Evolutionary conservation across 768 basidiomycete species (phyloP), one percentile per base, ranked within the genome.

Genomic region (Gyrodon lividus): DNA sequence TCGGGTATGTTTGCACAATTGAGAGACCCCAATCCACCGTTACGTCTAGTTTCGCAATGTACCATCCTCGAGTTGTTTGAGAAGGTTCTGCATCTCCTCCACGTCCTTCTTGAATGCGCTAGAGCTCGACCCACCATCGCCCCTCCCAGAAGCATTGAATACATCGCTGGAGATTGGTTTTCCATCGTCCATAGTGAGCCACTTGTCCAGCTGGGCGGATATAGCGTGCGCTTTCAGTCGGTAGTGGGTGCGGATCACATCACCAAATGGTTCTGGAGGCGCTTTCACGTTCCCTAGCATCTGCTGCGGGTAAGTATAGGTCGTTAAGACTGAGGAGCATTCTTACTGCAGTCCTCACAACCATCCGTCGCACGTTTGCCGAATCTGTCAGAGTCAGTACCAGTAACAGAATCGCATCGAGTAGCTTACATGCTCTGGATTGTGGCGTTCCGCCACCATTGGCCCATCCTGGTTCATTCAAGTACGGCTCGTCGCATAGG

Each of bases 401-500:
- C 20, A 47, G 34, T 50, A n/a, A 22, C 0, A 43, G 35, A 6
- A 13, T 13, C 14, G 22, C 47, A 26, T 37, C 14, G 28, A 19
- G 38, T 20, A 20, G 68, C 82, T 69, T 68, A 93, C 91, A 94
- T 42, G 87, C 83, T 60, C 75, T 77, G 28, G 92, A 93, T 57
- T 82, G 79, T 2, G 88, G 78, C 22, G 84, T 87, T 23, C 92
- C 92, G 14, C 77, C 82, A 50, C 81, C 79, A 37, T 70, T 71
- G 19, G 89, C 85, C 89, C 89, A 91, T 22, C 88, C 92, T 17
- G 94, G 94, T 66, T 98, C 94, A 58, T 96, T 96, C 54, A 93
- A 69, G 66, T 94, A 96, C 8, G 95, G 86, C 51, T 87, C 94
- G 17, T 96, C 95, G 55, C 89, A 94, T 22, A 97, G 74, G 58